phyloP scores from a whole-genome alignment of 2,329 filamentous ascomycete species.

The Ceratocystis ficicola region DNA sequence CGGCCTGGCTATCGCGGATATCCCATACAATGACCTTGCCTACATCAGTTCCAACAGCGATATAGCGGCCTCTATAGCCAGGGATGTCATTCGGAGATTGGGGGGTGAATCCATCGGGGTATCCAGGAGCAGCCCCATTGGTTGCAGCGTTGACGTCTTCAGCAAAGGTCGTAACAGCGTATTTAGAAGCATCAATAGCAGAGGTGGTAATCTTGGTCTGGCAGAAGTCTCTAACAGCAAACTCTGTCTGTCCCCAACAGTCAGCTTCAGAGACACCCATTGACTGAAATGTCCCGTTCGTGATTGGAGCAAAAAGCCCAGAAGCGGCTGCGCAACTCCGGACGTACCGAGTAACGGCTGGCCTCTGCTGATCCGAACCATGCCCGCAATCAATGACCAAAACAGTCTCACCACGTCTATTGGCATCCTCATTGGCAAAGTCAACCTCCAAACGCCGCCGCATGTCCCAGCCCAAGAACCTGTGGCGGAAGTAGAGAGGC shows the following conservation, averaged over 20 bases:
- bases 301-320: background rate
- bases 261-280: constrained; percentile 35
- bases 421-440: constrained; percentile 70
- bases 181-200: constrained; percentile 61
- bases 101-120: constrained; percentile 6
- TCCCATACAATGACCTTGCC: constrained; percentile 80
- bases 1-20: constrained; percentile 46
- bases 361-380: constrained; percentile 40
- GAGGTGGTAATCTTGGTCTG: constrained; percentile 54
- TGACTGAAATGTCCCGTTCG: background rate
- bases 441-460: constrained; percentile 72
- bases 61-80: constrained; percentile 67
- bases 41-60: constrained; percentile 67
- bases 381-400: constrained; percentile 62
- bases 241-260: constrained; percentile 53
- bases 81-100: constrained; percentile 49
- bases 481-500: constrained; percentile 64
- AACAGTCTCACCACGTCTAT: constrained; percentile 62
- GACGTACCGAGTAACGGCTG: constrained; percentile 36
- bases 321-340: constrained; percentile 26
- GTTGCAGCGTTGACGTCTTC: constrained; percentile 46
- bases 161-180: constrained; percentile 55
- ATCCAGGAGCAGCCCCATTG: constrained; percentile 13
- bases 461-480: constrained; percentile 88
- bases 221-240: constrained; percentile 44